Evolutionary conservation across 345 rosid species (phyloP).

Genomic region (Camelina sativa): DNA sequence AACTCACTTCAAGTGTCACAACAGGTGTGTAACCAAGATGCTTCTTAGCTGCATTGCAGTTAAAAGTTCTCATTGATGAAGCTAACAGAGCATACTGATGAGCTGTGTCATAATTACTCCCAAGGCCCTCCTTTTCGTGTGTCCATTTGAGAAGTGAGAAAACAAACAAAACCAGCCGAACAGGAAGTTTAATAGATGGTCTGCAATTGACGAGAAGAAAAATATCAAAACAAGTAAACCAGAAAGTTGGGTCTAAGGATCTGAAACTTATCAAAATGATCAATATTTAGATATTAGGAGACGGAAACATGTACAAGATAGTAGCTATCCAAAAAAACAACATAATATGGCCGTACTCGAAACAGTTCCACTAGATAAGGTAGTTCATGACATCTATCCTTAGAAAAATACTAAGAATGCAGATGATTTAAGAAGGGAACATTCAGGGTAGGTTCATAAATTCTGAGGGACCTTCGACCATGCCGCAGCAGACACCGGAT

Average conservation of each 20-base stretch:
- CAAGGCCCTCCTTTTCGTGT: constrained; percentile 52
- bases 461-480: background rate
- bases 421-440: constrained; percentile 1
- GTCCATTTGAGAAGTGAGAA: constrained; percentile 58
- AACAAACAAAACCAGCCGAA: constrained; percentile 49
- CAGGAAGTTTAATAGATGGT: constrained; percentile 77
- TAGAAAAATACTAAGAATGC: background rate
- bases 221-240: constrained; percentile 23
- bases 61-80: constrained; percentile 76
- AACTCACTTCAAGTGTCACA: constrained; percentile 70
- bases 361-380: constrained; percentile 13
- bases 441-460: constrained; percentile 15
- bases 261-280: constrained; percentile 23
- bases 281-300: constrained; percentile 5
- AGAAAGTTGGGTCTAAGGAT: constrained; percentile 16
- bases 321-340: constrained; percentile 1
- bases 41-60: constrained; percentile 75
- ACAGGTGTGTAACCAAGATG: constrained; percentile 75
- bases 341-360: constrained; percentile 9
- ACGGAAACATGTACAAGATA: constrained; percentile 7
- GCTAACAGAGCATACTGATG: constrained; percentile 61
- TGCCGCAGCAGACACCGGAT: constrained; percentile 7
- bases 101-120: constrained; percentile 53
- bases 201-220: constrained; percentile 54
- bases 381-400: constrained; percentile 19